Evolutionary conservation across 148 eudicot genomes (phyloP).

Genomic region (Polygonum maritimum): DNA sequence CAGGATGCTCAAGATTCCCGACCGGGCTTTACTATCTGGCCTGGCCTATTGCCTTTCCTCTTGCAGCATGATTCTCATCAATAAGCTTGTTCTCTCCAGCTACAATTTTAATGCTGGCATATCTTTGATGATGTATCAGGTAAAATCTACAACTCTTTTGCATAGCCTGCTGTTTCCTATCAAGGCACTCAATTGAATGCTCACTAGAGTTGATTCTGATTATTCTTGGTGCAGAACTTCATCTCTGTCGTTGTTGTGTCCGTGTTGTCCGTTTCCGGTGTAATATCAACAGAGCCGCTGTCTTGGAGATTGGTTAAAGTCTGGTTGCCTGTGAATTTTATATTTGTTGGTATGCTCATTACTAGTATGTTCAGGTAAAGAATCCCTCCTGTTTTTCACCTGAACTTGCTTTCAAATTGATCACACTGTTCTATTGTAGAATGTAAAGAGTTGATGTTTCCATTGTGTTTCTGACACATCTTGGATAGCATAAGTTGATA

Average conservation of each 20-base stretch:
- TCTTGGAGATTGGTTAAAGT: constrained; percentile 91
- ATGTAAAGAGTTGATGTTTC: background rate
- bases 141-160: constrained; percentile 15
- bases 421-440: background rate
- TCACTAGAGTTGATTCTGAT: background rate
- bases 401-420: too few species aligned
- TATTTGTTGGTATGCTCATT: constrained; percentile 97
- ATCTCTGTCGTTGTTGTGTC: constrained; percentile 72
- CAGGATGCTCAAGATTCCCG: constrained; percentile 38
- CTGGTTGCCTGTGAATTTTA: constrained; percentile 90
- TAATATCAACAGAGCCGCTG: constrained; percentile 83
- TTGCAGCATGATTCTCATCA: constrained; percentile 94
- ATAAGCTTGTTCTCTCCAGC: constrained; percentile 90
- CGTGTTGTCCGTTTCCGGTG: constrained; percentile 43
- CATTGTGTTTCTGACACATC: background rate
- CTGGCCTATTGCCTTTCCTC: constrained; percentile 89
- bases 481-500: background rate
- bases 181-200: background rate
- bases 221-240: constrained; percentile 59
- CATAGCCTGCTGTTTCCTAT: too few species aligned
- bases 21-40: constrained; percentile 80
- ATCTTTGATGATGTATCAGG: constrained; percentile 99
- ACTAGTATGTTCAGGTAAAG: constrained; percentile 97
- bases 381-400: background rate
- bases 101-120: constrained; percentile 91